Conservation (phyloP, 495 filamentous ascomycete genomes). For the Lophiotrema nucula region DNA sequence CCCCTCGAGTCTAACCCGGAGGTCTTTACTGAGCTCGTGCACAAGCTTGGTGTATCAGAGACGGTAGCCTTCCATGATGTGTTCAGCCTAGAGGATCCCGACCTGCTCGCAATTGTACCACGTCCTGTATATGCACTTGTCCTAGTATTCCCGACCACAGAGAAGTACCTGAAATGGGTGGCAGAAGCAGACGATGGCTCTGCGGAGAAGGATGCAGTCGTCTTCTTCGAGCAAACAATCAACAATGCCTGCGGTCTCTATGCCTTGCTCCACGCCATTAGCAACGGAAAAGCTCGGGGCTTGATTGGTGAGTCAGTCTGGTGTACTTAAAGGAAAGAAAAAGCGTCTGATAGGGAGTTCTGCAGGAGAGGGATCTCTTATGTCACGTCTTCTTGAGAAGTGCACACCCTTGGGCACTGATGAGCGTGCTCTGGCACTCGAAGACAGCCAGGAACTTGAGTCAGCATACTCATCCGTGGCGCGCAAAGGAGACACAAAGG, state of each 20-base stretch:
- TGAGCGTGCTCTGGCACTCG: conserved; percentile 23
- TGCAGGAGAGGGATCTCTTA: not conserved
- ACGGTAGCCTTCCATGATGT: conserved; percentile 38
- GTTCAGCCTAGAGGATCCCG: conserved; percentile 37
- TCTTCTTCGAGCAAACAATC: conserved; percentile 43
- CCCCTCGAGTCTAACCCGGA: conserved; percentile 40
- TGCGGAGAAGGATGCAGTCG: conserved; percentile 24
- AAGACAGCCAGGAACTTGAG: conserved; percentile 33
- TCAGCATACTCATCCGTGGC: conserved; percentile 30
- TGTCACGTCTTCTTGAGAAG: conserved; percentile 5
- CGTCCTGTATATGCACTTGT: conserved; percentile 33
- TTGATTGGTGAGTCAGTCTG: conserved; percentile 28
- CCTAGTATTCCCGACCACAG: conserved; percentile 31
- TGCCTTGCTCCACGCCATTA: conserved; percentile 37
- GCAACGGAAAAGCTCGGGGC: conserved; percentile 31
- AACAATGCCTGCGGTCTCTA: conserved; percentile 44
- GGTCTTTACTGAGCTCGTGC: conserved; percentile 44
- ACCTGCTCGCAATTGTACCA: conserved; percentile 31
- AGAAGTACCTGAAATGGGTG: conserved; percentile 26
- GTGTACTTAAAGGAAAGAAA: no score
- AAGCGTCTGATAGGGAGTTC: no score
- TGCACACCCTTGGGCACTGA: conserved; percentile 16
- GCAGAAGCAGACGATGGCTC: conserved; percentile 37
- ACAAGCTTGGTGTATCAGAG: conserved; percentile 33
- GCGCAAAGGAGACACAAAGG: conserved; percentile 30